Evolutionary conservation across 202 grass and related monocot species (phyloP), one percentile per base, ranked within the genome.

Genomic region (Cymbopogon flexuosus): DNA sequence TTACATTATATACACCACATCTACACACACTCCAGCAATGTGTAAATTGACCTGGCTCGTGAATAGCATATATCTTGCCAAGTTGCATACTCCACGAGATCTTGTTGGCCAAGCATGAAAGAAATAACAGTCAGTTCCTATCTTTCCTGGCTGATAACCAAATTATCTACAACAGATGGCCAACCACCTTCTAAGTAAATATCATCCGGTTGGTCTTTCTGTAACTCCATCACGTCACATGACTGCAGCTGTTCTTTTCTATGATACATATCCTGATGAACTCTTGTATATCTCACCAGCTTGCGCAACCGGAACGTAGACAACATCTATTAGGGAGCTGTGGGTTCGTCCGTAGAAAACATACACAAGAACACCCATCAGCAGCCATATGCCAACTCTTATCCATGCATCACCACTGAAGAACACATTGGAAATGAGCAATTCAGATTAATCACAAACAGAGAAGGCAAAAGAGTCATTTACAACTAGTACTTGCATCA

Each of bases 341-440:
- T 93, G 84, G 21, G 73, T 93, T 85, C 96, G 88, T 14, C 96
- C 96, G 2, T 99, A 99, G 82, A 99, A 93, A 27, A 90, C 41
- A 19, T 99, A 99, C 43, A 96, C 90, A 5, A 99, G 65, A 61
- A 93, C 87, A 39, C 92, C 96, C 31, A 96, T 84, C 69, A 99
- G 31, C 70, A 99, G 84, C 92, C 96, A 99, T 82, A 93, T 62
- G 42, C 92, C 87, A 8, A 96, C 96, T 64, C 96, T 82, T 19
- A 87, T 34, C 96, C 92, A 99, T 6, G 92, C 83, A 18, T 77
- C 88, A 2, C 57, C 79, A 0, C 96, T 99, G 87, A 83, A 87
- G 41, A 81, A 79, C 14, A 88, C 21, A 58, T 49, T 5, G 6
- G 6, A 77, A 49, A 89, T 34, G 68, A 72, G 84, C 13, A 22